phyloP scores from a whole-genome alignment of 2,329 filamentous ascomycete species.

The Blumeria graminis region DNA sequence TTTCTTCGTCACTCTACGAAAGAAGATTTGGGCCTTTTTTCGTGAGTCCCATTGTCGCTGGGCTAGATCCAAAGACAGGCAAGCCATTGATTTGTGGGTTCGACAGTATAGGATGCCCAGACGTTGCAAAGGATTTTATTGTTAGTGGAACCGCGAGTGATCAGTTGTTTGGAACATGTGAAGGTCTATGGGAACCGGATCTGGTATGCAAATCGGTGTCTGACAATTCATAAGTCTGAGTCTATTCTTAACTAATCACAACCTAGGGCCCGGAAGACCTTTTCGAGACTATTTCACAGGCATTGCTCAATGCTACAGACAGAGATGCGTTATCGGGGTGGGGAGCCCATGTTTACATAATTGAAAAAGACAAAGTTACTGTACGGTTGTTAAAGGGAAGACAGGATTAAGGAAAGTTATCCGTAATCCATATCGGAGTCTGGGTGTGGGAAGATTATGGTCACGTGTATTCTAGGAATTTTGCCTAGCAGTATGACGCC shows the following conservation, averaged over 20 bases:
- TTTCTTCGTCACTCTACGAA: constrained; percentile 81
- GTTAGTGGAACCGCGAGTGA: constrained; percentile 89
- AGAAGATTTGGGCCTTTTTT: constrained; percentile 91
- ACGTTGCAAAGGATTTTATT: constrained; percentile 99
- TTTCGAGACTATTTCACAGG: constrained; percentile 95
- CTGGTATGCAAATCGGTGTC: constrained; percentile 36
- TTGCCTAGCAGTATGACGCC: constrained; percentile 5
- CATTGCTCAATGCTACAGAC: constrained; percentile 85
- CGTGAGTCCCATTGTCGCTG: constrained; percentile 80
- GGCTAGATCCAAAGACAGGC: constrained; percentile 79
- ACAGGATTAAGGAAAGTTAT: constrained; percentile 43
- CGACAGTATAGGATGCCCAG: constrained; percentile 96
- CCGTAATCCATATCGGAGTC: background rate
- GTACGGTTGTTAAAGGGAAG: constrained; percentile 95
- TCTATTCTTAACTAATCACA: background rate
- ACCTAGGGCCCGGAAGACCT: constrained; percentile 65
- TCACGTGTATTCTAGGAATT: constrained; percentile 12
- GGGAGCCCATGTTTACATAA: constrained; percentile 97
- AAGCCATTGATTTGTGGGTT: constrained; percentile 98
- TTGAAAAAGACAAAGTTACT: constrained; percentile 99
- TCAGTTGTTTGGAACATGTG: constrained; percentile 96
- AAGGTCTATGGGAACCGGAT: constrained; percentile 93
- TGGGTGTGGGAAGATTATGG: background rate
- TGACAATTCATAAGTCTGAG: background rate
- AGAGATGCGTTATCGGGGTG: constrained; percentile 90